Conservation (phyloP, 192 early-diverging fungal species). For the Backusella australiensis region DNA sequence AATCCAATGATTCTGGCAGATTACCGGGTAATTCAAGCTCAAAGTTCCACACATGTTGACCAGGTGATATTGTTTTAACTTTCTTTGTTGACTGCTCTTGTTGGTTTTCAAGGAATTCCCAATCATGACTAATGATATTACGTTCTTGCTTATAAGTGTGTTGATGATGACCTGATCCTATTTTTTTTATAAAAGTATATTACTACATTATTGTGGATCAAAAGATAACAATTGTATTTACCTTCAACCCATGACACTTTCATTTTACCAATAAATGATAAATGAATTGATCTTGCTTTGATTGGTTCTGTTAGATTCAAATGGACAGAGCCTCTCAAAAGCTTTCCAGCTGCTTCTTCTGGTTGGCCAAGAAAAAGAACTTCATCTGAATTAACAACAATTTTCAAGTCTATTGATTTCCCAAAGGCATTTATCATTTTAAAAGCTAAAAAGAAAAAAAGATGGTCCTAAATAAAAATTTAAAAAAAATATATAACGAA, state of each 20-base stretch:
- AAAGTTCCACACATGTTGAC: slow-evolving; percentile 49
- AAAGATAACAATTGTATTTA: slow-evolving; percentile 1
- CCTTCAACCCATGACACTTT: slow-evolving; percentile 52
- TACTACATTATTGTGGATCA: background rate
- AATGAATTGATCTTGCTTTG: slow-evolving; percentile 45
- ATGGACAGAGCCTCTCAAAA: slow-evolving; percentile 51
- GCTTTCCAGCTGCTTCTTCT: slow-evolving; percentile 41
- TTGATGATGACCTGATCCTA: slow-evolving; percentile 34
- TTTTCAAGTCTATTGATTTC: slow-evolving; percentile 27
- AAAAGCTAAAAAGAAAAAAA: background rate
- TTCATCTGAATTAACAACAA: slow-evolving; percentile 24
- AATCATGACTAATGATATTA: slow-evolving; percentile 47
- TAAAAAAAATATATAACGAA: background rate
- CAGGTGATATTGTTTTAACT: slow-evolving; percentile 33
- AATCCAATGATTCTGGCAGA: slow-evolving; percentile 57
- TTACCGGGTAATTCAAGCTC: slow-evolving; percentile 54
- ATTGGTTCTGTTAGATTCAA: slow-evolving; percentile 48
- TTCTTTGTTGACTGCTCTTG: slow-evolving; percentile 37
- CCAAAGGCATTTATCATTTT: slow-evolving; percentile 24
- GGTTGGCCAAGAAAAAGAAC: slow-evolving; percentile 35
- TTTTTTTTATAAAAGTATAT: background rate
- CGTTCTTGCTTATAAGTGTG: slow-evolving; percentile 32
- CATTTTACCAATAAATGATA: slow-evolving; percentile 53
- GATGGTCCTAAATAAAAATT: background rate
- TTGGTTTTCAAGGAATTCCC: slow-evolving; percentile 44